Evolutionary conservation across 495 filamentous ascomycete genomes (phyloP).

Genomic region (Penicillium arizonense): DNA sequence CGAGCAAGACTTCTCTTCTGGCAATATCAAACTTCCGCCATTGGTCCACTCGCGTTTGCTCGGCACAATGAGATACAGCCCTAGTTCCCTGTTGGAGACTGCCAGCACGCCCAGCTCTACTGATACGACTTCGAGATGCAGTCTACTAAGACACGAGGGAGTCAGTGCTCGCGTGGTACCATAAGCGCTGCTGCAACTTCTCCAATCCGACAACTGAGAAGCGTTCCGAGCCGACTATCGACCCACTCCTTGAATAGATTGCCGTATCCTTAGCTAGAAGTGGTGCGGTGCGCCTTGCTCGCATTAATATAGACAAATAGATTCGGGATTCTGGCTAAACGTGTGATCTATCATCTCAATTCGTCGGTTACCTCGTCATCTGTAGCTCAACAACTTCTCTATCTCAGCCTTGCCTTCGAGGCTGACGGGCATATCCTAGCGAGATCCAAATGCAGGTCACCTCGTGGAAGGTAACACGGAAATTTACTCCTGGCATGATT

Average conservation of each 20-base stretch:
- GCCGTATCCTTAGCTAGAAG: background rate
- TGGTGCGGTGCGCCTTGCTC: background rate
- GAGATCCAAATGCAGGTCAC: conserved; percentile 2
- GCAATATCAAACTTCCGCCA: background rate
- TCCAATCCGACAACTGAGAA: background rate
- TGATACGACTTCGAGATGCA: background rate
- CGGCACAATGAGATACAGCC: background rate
- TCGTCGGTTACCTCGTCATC: background rate
- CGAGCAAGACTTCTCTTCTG: background rate
- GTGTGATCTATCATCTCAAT: background rate
- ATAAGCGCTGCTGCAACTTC: background rate
- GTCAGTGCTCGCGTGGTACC: background rate
- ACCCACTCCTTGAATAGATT: background rate
- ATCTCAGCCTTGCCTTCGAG: background rate
- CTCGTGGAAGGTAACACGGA: background rate
- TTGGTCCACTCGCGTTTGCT: background rate
- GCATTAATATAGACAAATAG: background rate
- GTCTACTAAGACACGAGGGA: background rate
- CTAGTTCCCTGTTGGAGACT: background rate
- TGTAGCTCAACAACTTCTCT: background rate
- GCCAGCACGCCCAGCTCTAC: background rate
- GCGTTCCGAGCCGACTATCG: background rate
- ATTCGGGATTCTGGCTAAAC: background rate
- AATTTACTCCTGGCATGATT: background rate
- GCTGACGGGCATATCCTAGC: conserved; percentile 7